These are phyloP conservation scores for Excoecaria cochinchinensis DNA, from an alignment of 345 rosid species.

Conservation along the genomic window DNA sequence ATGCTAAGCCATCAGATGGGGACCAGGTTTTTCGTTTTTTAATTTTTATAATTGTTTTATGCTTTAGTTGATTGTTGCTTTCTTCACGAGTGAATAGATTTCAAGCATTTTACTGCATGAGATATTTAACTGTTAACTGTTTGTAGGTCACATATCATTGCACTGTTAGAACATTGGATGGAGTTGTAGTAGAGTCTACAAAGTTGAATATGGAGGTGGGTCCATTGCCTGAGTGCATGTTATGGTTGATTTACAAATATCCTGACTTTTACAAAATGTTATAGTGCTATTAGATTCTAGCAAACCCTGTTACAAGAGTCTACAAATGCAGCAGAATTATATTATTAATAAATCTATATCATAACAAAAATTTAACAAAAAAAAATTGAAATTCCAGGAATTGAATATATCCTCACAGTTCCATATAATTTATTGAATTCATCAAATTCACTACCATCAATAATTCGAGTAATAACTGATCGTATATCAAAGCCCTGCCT, in stretches of 20 bases:
- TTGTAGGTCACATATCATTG: conserved; percentile 77
- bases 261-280: background rate
- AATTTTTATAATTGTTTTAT: background rate
- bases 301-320: too few species aligned
- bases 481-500: too few species aligned
- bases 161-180: conserved; percentile 80
- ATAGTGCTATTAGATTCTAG: background rate
- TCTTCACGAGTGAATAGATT: background rate
- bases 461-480: too few species aligned
- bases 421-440: too few species aligned
- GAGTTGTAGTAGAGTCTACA: conserved; percentile 76
- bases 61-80: background rate
- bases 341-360: too few species aligned
- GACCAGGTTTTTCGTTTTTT: conserved; percentile 62
- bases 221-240: conserved; percentile 3
- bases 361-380: too few species aligned
- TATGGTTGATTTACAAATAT: background rate
- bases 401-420: too few species aligned
- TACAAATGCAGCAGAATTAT: too few species aligned
- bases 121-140: background rate
- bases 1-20: conserved; percentile 73
- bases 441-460: too few species aligned
- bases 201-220: conserved; percentile 82
- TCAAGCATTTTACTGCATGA: background rate
- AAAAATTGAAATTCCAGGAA: too few species aligned